Percentiles rank a stretch among this genome's conserved stretches.
These are phyloP conservation scores for Pseudogymnoascus sp. DNA, from an alignment of 2,329 filamentous ascomycete species.

Conservation along the genomic window DNA sequence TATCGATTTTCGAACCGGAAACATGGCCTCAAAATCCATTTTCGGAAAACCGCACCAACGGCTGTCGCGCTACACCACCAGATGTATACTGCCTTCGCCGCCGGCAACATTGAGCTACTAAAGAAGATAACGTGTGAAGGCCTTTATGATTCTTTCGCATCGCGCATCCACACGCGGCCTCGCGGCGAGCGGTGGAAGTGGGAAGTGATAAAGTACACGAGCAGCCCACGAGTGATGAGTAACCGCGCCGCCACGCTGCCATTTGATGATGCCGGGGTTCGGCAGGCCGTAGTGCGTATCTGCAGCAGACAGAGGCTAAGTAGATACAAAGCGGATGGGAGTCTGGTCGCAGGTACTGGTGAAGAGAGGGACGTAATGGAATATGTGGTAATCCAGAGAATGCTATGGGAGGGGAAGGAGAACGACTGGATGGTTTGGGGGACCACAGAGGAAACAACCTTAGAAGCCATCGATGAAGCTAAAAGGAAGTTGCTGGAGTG, in stretches of 20 bases:
- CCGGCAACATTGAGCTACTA: conserved; percentile 44
- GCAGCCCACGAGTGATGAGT: conserved; percentile 32
- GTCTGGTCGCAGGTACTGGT: conserved; percentile 37
- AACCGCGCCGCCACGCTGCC: conserved; percentile 44
- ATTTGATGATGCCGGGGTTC: conserved; percentile 35
- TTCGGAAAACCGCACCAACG: conserved; percentile 37
- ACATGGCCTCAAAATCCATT: conserved; percentile 33
- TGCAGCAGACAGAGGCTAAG: conserved; percentile 46
- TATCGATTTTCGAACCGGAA: conserved; percentile 10
- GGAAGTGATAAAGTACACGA: conserved; percentile 45
- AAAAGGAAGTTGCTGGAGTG: conserved; percentile 10
- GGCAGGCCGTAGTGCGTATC: conserved; percentile 55
- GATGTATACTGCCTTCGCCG: conserved; percentile 54
- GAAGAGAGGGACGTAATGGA: conserved; percentile 50
- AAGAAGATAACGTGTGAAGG: conserved; percentile 44
- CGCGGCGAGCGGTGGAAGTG: conserved; percentile 36
- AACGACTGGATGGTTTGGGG: conserved; percentile 58
- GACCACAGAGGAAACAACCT: conserved; percentile 45
- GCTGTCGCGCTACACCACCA: conserved; percentile 51
- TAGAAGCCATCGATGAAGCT: conserved; percentile 24
- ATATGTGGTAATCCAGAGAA: conserved; percentile 53
- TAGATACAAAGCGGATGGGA: conserved; percentile 30
- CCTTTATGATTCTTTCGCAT: conserved; percentile 42
- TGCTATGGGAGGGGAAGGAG: conserved; percentile 35
- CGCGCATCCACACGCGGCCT: conserved; percentile 44